phyloP scores from a whole-genome alignment of 305 asterid species.

The Rubia occidens region DNA sequence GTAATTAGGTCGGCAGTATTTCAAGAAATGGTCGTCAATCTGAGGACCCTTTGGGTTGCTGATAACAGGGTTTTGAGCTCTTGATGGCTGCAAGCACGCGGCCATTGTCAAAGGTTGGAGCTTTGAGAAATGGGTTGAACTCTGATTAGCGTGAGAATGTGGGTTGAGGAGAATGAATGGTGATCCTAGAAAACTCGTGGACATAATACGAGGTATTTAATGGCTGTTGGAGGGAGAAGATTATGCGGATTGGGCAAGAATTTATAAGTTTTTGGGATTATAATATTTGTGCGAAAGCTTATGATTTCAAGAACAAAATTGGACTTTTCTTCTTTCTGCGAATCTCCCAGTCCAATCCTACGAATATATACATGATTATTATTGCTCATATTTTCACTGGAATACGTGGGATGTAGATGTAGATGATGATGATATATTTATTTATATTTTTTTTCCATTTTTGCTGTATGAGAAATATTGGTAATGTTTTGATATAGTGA shows the following conservation, averaged over 20 bases:
- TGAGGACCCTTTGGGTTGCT: conserved; percentile 22
- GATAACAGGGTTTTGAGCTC: conserved; percentile 27
- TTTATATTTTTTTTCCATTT: neutral
- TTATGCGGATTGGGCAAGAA: conserved; percentile 20
- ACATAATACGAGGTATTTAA: conserved; percentile 34
- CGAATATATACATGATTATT: neutral
- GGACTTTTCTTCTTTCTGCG: neutral
- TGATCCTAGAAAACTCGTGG: conserved; percentile 31
- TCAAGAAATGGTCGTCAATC: conserved; percentile 32
- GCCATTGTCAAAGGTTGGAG: conserved; percentile 36
- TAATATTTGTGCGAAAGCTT: neutral
- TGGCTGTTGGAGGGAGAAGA: neutral
- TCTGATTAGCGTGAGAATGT: neutral
- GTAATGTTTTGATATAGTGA: neutral
- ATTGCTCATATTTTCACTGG: neutral
- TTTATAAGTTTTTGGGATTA: conserved; percentile 7
- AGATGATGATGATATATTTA: neutral
- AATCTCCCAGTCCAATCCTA: conserved; percentile 6
- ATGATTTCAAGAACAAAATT: neutral
- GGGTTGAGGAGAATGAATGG: conserved; percentile 16
- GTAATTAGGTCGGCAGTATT: conserved; percentile 34
- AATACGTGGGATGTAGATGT: no score
- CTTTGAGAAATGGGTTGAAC: conserved; percentile 10
- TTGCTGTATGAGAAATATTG: neutral
- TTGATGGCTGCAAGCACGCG: conserved; percentile 51